Percentiles rank a stretch among this genome's conserved stretches.
Evolutionary conservation across 2,329 filamentous ascomycete genomes (phyloP).

Genomic region (Talaromyces sp.): DNA sequence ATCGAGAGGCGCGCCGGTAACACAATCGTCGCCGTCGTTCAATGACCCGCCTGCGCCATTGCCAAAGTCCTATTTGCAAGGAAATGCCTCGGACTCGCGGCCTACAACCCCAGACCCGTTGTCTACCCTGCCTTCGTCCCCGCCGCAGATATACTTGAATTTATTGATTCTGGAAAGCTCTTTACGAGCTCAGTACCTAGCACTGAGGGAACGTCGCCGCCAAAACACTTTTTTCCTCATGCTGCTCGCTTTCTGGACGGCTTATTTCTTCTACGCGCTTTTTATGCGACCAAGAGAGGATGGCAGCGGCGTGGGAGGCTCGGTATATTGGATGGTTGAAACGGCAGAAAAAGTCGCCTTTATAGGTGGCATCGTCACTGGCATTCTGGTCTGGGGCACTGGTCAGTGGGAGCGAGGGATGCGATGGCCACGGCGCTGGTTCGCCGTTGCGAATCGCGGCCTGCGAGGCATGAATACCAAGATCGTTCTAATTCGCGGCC

Average conservation of each 20-base stretch:
- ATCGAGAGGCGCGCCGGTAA: conserved; percentile 77
- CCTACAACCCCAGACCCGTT: conserved; percentile 60
- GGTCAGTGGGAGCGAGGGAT: conserved; percentile 96
- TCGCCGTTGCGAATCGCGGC: conserved; percentile 82
- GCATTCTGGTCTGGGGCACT: conserved; percentile 82
- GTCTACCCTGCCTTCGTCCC: conserved; percentile 77
- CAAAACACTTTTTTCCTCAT: conserved; percentile 91
- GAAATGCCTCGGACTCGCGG: conserved; percentile 40
- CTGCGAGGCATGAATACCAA: conserved; percentile 93
- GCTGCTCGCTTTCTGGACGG: conserved; percentile 72
- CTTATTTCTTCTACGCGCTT: conserved; percentile 80
- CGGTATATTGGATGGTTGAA: conserved; percentile 94
- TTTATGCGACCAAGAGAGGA: conserved; percentile 96
- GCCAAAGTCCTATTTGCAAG: conserved; percentile 21
- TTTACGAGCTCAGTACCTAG: conserved; percentile 85
- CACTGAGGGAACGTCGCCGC: conserved; percentile 76
- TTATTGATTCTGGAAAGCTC: conserved; percentile 94
- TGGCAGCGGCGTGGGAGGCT: conserved; percentile 82
- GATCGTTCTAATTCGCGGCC: conserved; percentile 78
- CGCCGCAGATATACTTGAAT: conserved; percentile 96
- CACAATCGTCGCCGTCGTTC: conserved; percentile 47
- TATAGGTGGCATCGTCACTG: conserved; percentile 83
- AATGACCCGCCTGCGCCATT: conserved; percentile 38
- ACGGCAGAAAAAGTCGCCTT: conserved; percentile 85
- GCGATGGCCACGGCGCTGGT: conserved; percentile 88